These are phyloP conservation scores for Massariosphaeria phaeospora DNA, from an alignment of 495 filamentous ascomycete species.

Conservation along the genomic window DNA sequence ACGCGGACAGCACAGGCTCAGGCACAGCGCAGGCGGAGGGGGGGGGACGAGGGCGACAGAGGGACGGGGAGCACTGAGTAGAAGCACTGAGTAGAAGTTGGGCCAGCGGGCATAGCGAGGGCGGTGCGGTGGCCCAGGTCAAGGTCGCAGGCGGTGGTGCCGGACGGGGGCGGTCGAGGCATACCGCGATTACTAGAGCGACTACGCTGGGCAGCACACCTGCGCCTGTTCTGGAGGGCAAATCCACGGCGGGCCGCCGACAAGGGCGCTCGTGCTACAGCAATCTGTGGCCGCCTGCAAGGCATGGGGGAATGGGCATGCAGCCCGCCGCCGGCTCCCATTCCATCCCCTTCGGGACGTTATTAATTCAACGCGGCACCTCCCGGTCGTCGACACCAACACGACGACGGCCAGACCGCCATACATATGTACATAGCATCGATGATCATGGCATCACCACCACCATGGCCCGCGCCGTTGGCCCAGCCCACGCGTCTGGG, in stretches of 20 bases:
- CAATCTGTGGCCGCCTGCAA: slow-evolving; percentile 25
- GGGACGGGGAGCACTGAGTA: background rate
- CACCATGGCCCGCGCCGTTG: background rate
- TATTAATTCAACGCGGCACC: slow-evolving; percentile 4
- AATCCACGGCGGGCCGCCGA: slow-evolving; percentile 10
- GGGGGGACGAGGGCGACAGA: background rate
- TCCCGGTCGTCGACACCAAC: background rate
- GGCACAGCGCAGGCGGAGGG: background rate
- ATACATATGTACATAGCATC: too few species aligned
- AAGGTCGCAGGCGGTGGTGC: slow-evolving; percentile 23
- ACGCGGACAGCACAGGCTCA: background rate
- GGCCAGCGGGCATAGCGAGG: slow-evolving; percentile 28
- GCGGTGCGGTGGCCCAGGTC: too few species aligned
- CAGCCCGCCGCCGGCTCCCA: slow-evolving; percentile 4
- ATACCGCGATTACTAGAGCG: background rate
- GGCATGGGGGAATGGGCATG: slow-evolving; percentile 13
- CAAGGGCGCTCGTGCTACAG: slow-evolving; percentile 23
- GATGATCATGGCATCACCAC: too few species aligned
- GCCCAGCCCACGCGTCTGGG: background rate
- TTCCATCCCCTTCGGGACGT: slow-evolving; percentile 10
- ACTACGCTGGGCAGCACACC: slow-evolving; percentile 3
- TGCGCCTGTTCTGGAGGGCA: slow-evolving; percentile 18
- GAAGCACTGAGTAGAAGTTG: slow-evolving; percentile 4
- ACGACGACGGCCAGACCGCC: background rate
- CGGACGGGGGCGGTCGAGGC: slow-evolving; percentile 23